These are phyloP conservation scores for Cryptococcus sp. DNA, from an alignment of 1,284 basidiomycete species.

Conservation along the genomic window DNA sequence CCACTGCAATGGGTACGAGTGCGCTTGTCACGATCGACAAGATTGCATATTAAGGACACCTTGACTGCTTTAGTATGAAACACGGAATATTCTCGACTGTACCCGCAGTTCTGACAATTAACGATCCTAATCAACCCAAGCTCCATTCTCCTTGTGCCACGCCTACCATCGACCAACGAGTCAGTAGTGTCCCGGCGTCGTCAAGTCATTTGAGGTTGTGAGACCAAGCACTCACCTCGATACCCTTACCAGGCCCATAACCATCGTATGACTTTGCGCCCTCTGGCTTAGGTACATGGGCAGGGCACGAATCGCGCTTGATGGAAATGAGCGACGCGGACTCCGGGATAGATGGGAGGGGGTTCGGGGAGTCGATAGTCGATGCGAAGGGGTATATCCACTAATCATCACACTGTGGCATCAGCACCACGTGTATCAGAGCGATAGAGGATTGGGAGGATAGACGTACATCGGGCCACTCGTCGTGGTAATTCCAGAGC, in stretches of 20 bases:
- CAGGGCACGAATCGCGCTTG: slow-evolving; percentile 44
- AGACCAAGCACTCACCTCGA: slow-evolving; percentile 32
- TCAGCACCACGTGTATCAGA: not conserved
- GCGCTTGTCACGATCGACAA: too few relatives aligned
- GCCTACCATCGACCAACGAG: slow-evolving; percentile 20
- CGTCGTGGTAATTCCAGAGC: slow-evolving; percentile 52
- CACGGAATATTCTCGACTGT: not conserved
- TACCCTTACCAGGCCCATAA: slow-evolving; percentile 45
- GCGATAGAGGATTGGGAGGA: not conserved
- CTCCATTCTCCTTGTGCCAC: slow-evolving; percentile 43
- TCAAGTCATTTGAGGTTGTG: not conserved
- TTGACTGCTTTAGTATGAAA: too few relatives aligned
- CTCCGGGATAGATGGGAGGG: slow-evolving; percentile 42
- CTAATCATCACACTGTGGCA: slow-evolving; percentile 17
- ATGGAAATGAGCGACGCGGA: slow-evolving; percentile 32
- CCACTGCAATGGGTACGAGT: too few relatives aligned
- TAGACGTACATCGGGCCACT: slow-evolving; percentile 45
- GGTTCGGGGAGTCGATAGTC: slow-evolving; percentile 45
- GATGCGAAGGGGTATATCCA: slow-evolving; percentile 55
- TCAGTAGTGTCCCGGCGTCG: not conserved
- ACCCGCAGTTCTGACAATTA: not conserved
- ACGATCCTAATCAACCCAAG: slow-evolving; percentile 36
- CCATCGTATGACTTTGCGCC: slow-evolving; percentile 38
- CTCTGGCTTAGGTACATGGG: slow-evolving; percentile 42
- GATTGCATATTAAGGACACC: too few relatives aligned